A percentile compares a stretch with the other conserved stretches of the same genome.
phyloP scores from a whole-genome alignment of 2,329 filamentous ascomycete genomes.

The Chaetoscypha palmicola region DNA sequence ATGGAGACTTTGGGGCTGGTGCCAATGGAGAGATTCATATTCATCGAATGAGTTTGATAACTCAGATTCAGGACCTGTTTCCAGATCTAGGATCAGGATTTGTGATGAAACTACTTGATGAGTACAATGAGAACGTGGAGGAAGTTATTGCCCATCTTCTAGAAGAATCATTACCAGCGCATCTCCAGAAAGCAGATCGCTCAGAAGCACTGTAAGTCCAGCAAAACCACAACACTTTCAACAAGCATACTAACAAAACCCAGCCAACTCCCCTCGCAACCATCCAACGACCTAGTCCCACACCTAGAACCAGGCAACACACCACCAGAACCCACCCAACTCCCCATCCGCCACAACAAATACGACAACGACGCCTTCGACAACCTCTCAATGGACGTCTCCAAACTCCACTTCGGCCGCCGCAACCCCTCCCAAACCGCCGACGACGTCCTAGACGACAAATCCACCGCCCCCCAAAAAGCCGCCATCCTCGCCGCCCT shows the following conservation, averaged over 20 bases:
- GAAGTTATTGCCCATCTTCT: slow-evolving; percentile 75
- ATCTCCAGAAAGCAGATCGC: slow-evolving; percentile 58
- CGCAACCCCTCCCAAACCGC: slow-evolving; percentile 55
- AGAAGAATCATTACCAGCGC: slow-evolving; percentile 64
- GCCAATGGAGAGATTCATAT: slow-evolving; percentile 43
- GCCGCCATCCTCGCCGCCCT: slow-evolving; percentile 83
- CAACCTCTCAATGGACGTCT: slow-evolving; percentile 56
- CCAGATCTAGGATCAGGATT: slow-evolving; percentile 81
- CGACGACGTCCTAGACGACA: slow-evolving; percentile 64
- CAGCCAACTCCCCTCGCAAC: slow-evolving; percentile 22
- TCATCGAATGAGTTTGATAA: slow-evolving; percentile 76
- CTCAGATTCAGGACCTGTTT: slow-evolving; percentile 90
- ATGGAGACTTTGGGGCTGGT: slow-evolving; percentile 30
- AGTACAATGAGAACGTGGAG: slow-evolving; percentile 72
- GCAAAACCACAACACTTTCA: neutral
- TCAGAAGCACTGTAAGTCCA: slow-evolving; percentile 43
- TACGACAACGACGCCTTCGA: slow-evolving; percentile 80
- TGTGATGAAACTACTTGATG: slow-evolving; percentile 68
- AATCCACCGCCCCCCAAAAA: slow-evolving; percentile 61
- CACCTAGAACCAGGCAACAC: slow-evolving; percentile 54
- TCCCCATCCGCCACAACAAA: slow-evolving; percentile 60
- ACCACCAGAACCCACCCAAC: slow-evolving; percentile 36
- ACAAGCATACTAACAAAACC: slow-evolving; percentile 13
- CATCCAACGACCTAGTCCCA: slow-evolving; percentile 28
- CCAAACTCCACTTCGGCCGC: slow-evolving; percentile 74